Evolutionary conservation across 176 grass and related monocot genomes (phyloP).

Genomic region (Hyparrhenia diplandra): DNA sequence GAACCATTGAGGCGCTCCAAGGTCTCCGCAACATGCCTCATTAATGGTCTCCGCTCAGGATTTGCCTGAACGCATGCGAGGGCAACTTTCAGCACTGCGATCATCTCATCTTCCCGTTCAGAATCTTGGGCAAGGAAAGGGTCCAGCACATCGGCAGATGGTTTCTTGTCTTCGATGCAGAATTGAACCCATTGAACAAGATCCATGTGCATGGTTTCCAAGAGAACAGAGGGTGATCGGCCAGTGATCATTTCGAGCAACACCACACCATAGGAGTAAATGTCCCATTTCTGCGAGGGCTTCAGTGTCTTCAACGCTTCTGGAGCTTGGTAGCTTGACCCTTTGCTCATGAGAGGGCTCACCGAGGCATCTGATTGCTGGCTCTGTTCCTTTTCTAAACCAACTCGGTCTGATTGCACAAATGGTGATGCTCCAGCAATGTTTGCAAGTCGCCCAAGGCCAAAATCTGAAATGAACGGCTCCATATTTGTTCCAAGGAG

Average conservation of each 20-base stretch:
- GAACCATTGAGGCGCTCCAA: conserved; percentile 44
- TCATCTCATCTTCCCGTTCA: conserved; percentile 68
- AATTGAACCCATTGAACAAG: conserved; percentile 83
- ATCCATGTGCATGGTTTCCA: conserved; percentile 85
- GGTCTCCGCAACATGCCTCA: conserved; percentile 59
- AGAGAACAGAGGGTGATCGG: conserved; percentile 45
- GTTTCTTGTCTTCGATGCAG: conserved; percentile 86
- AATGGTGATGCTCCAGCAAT: conserved; percentile 76
- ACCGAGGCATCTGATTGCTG: conserved; percentile 56
- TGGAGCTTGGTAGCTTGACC: conserved; percentile 78
- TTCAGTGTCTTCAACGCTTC: conserved; percentile 79
- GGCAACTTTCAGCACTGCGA: conserved; percentile 69
- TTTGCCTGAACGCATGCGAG: conserved; percentile 68
- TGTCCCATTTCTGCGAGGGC: conserved; percentile 98
- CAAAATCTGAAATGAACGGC: conserved; percentile 85
- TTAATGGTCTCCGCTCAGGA: conserved; percentile 57
- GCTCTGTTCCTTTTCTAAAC: conserved; percentile 43
- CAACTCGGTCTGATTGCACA: conserved; percentile 45
- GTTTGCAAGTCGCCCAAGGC: conserved; percentile 78
- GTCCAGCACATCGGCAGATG: conserved; percentile 67
- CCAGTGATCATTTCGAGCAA: conserved; percentile 84
- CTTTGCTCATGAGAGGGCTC: conserved; percentile 58
- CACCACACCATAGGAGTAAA: conserved; percentile 83
- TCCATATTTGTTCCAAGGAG: conserved; percentile 70
- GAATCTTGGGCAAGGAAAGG: conserved; percentile 53